Base-by-base conservation (phyloP, 2,329 filamentous ascomycete species). In the Aureobasidium melanogenum region DNA sequence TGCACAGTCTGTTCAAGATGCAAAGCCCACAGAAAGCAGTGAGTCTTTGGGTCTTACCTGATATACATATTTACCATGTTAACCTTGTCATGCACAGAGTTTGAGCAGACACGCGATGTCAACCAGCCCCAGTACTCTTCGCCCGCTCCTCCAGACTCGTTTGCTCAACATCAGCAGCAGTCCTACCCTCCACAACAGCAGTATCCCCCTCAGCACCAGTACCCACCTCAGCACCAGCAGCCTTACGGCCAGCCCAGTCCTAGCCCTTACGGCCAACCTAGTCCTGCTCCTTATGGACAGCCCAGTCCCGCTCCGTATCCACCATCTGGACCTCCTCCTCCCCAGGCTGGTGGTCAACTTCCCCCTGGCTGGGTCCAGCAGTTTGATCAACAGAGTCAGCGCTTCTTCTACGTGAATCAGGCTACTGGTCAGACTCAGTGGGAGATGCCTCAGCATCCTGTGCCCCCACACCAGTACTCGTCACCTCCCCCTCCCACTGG, bases 341-440 rank as follows among this genome's bases (percentile, higher is more conserved):
- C 63, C 24, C 66, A 65, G 39, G 44, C 50, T 15, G 52, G 69
- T 74, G 80, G 85, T 26, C 75, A 81, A 63, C 75, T 87, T 65
- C 79, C 85, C 26, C 69, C 77, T 54, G 85, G 85, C 66, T 88
- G 86, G 85, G 74, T 76, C 30, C 77, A 84, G 26, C 81, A 86
- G 71, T 88, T 81, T 73, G 85, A 88, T 65, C 79, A 82, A 62
- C 77, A 76, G 62, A 75, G 79, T 63, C 82, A 85, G 68, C 82
- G 83, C 60, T 87, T 83, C 76, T 88, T 83, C 74, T 89, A 86
- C 68, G 77, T 84, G 61, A 84, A 88, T 70, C 75, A 83, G 61
- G 76, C 81, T 50, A 83, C 83, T 14, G 83, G 84, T 22, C 80
- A 79, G 62, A 81, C 83, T 0, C 84, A 88, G 71, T 88, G 85